Conservation (phyloP, 192 early-diverging fungal species). For the Entomortierella lignicola region DNA sequence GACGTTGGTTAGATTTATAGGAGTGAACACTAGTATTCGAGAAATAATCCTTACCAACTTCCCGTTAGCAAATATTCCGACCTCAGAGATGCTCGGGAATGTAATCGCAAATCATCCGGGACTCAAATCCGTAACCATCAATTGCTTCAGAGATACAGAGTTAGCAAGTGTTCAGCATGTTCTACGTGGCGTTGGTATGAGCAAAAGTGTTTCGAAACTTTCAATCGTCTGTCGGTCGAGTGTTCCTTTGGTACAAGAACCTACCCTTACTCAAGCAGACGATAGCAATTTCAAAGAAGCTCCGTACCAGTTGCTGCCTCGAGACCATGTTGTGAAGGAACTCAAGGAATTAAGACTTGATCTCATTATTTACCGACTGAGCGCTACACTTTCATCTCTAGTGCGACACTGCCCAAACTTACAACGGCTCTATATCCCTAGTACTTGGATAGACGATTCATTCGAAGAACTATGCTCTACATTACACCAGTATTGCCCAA, state of each 20-base stretch:
- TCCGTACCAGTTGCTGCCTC: not conserved
- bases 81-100: not conserved
- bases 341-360: conserved; percentile 20
- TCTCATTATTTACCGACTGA: not conserved
- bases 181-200: conserved; percentile 6
- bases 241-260: not conserved
- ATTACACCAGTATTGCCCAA: not conserved
- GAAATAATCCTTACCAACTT: conserved; percentile 16
- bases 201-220: conserved; percentile 4
- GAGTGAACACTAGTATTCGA: conserved; percentile 6
- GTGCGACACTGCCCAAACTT: conserved; percentile 11
- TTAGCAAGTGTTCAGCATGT: conserved; percentile 16
- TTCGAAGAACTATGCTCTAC: not conserved
- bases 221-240: not conserved
- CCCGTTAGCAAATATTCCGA: not conserved
- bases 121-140: not conserved
- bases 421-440: conserved; percentile 7
- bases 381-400: not conserved
- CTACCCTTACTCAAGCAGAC: not conserved
- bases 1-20: conserved; percentile 21
- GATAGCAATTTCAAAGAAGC: not conserved
- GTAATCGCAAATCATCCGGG: conserved; percentile 6
- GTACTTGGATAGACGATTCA: not conserved
- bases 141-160: conserved; percentile 1
- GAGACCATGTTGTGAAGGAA: not conserved